Evolutionary conservation across 768 basidiomycete species (phyloP).

Genomic region (Lanmaoa pseudosensibilis): DNA sequence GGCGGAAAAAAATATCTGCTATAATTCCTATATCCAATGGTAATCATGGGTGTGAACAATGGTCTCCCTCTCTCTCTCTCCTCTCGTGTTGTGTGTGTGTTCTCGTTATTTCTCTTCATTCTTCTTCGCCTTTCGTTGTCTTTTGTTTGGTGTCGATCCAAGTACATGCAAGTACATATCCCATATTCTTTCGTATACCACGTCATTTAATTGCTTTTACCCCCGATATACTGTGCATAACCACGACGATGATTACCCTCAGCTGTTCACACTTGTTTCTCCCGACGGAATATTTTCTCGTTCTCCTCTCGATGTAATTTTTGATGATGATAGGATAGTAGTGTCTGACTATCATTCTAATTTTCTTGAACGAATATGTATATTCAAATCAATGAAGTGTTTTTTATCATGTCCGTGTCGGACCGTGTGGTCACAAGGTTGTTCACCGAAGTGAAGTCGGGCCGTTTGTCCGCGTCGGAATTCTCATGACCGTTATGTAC

Average conservation of each 20-base stretch:
- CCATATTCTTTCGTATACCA: constrained; percentile 26
- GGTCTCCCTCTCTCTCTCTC: constrained; percentile 7
- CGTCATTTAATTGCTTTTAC: constrained; percentile 22
- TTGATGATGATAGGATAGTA: constrained; percentile 12
- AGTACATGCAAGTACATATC: constrained; percentile 11
- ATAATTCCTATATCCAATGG: constrained; percentile 29
- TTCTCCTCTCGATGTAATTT: constrained; percentile 9
- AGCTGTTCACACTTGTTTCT: background rate
- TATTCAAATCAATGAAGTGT: background rate
- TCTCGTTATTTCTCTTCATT: background rate
- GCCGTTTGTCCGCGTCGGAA: background rate
- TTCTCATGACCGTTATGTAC: background rate
- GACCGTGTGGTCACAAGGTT: background rate
- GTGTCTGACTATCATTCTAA: constrained; percentile 16
- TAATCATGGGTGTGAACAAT: constrained; percentile 30
- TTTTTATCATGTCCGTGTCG: background rate
- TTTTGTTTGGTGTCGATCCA: constrained; percentile 1
- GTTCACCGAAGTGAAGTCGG: background rate
- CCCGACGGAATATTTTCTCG: background rate
- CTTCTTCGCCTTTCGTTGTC: background rate
- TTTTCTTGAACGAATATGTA: constrained; percentile 12
- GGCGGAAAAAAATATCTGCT: constrained; percentile 7
- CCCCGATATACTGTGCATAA: constrained; percentile 25
- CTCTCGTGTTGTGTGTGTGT: constrained; percentile 5
- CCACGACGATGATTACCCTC: constrained; percentile 5